Evolutionary conservation across 2,329 filamentous ascomycete species (phyloP).

Genomic region (Aspergillus neoniger): DNA sequence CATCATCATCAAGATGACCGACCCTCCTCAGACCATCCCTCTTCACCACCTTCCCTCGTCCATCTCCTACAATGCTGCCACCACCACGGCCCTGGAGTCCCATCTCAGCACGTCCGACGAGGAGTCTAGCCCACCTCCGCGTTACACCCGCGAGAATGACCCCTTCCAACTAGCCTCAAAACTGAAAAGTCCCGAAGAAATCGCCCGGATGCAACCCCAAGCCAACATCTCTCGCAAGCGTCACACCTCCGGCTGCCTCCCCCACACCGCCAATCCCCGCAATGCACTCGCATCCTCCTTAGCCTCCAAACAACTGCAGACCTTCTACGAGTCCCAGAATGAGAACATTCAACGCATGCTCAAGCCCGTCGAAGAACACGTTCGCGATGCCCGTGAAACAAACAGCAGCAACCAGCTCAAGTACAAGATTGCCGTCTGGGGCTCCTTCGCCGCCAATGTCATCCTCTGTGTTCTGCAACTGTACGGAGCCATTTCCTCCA

Average conservation of each 20-base stretch:
- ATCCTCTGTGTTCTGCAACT: conserved; percentile 77
- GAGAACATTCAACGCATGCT: conserved; percentile 89
- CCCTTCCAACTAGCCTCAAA: conserved; percentile 76
- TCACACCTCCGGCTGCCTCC: conserved; percentile 15
- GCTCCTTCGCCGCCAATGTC: conserved; percentile 76
- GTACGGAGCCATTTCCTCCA: conserved; percentile 82
- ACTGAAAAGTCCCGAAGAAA: conserved; percentile 75
- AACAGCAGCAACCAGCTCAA: conserved; percentile 75
- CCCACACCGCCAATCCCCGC: conserved; percentile 18
- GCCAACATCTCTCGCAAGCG: conserved; percentile 80
- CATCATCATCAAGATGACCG: neutral
- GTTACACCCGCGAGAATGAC: conserved; percentile 67
- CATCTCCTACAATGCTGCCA: conserved; percentile 35
- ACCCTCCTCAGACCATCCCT: neutral
- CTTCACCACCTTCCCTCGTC: conserved; percentile 14
- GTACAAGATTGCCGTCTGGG: conserved; percentile 62
- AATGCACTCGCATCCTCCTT: conserved; percentile 22
- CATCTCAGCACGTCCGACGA: conserved; percentile 40
- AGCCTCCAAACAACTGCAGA: conserved; percentile 54
- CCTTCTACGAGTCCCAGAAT: conserved; percentile 90
- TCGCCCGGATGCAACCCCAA: conserved; percentile 65
- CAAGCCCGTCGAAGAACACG: conserved; percentile 90
- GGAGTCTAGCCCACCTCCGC: conserved; percentile 53
- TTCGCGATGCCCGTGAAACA: conserved; percentile 76
- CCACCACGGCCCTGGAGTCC: conserved; percentile 47